These are phyloP conservation scores for Skeletonema menzelii DNA, from an alignment of 108 stramenopile genomes.

Conservation along the genomic window DNA sequence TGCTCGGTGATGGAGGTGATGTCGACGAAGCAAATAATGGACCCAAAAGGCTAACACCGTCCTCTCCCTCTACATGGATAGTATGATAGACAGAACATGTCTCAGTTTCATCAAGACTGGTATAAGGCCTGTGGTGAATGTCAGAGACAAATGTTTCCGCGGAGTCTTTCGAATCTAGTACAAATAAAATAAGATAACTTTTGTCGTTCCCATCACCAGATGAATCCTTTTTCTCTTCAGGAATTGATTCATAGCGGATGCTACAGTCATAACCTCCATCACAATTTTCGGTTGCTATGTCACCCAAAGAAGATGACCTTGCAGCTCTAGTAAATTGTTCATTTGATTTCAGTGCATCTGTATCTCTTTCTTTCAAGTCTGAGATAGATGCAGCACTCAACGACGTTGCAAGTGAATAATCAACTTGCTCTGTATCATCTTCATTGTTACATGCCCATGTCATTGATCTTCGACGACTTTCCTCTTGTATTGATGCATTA, in stretches of 20 bases:
- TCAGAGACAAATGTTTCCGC: slow-evolving; percentile 63
- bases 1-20: slow-evolving; percentile 24
- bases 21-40: slow-evolving; percentile 66
- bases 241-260: background rate
- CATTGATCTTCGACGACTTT: slow-evolving; percentile 16
- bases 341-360: background rate
- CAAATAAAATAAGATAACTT: slow-evolving; percentile 56
- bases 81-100: slow-evolving; percentile 61
- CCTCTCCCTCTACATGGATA: slow-evolving; percentile 55
- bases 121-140: slow-evolving; percentile 70
- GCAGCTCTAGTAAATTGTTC: background rate
- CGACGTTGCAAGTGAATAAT: background rate
- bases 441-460: slow-evolving; percentile 34
- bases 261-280: background rate
- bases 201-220: slow-evolving; percentile 16
- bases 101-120: slow-evolving; percentile 65
- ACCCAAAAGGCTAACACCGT: slow-evolving; percentile 60
- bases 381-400: slow-evolving; percentile 4
- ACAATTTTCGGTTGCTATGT: background rate
- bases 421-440: background rate
- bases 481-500: slow-evolving; percentile 1
- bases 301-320: slow-evolving; percentile 34
- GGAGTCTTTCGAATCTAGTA: slow-evolving; percentile 52
- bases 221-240: slow-evolving; percentile 19
- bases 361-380: background rate